phyloP scores from a whole-genome alignment of 192 early-diverging fungal species.

The Mortierella claussenii region DNA sequence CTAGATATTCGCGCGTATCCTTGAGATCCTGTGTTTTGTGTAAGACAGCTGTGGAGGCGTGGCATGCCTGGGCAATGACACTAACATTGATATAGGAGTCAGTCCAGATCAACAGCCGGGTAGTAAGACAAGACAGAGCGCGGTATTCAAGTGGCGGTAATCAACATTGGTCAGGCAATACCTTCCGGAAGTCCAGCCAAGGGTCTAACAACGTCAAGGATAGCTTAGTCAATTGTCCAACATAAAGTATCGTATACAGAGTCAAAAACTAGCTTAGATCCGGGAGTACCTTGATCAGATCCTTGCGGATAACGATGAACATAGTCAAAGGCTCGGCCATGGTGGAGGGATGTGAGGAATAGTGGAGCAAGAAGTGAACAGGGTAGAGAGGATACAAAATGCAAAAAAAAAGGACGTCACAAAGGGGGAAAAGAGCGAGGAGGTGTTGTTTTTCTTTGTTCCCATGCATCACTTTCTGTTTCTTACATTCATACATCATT shows the following conservation, averaged over 20 bases:
- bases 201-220: too few relatives aligned
- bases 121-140: background rate
- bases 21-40: slow-evolving; percentile 68
- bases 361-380: background rate
- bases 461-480: background rate
- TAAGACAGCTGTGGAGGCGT: slow-evolving; percentile 73
- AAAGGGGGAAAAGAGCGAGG: too few relatives aligned
- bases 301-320: slow-evolving; percentile 84
- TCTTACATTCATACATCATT: background rate
- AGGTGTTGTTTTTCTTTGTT: too few relatives aligned
- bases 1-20: slow-evolving; percentile 69
- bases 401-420: background rate
- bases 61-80: slow-evolving; percentile 80
- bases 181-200: slow-evolving; percentile 77
- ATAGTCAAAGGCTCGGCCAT: slow-evolving; percentile 75
- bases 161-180: slow-evolving; percentile 26
- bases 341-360: too few relatives aligned
- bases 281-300: slow-evolving; percentile 75
- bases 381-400: background rate
- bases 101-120: background rate
- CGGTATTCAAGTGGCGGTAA: background rate
- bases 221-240: too few relatives aligned
- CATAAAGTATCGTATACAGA: too few relatives aligned
- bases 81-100: slow-evolving; percentile 39
- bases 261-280: too few relatives aligned